Evolutionary conservation across 2,329 filamentous ascomycete genomes (phyloP).

Genomic region (Diaporthe sp.): DNA sequence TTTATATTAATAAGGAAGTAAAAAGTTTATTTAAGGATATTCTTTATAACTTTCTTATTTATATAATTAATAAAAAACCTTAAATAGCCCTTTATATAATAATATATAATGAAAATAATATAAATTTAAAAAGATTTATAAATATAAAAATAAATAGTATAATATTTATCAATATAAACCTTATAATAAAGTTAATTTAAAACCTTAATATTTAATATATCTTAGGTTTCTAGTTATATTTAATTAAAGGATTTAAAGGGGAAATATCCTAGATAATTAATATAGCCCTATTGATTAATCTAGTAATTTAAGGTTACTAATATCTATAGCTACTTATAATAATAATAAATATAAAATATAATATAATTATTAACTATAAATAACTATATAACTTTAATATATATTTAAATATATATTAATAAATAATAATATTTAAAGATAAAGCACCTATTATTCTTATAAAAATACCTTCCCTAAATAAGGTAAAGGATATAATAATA

Average conservation of each 20-base stretch:
- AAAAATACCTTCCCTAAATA: too few relatives aligned
- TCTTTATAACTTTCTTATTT: too few relatives aligned
- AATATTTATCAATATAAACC: too few relatives aligned
- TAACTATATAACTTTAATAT: not conserved
- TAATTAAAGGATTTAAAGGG: not conserved
- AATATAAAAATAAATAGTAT: too few relatives aligned
- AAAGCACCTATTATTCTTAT: not conserved
- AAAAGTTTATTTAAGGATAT: too few relatives aligned
- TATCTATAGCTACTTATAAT: not conserved
- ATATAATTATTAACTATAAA: not conserved
- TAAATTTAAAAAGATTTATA: too few relatives aligned
- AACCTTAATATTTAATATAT: not conserved
- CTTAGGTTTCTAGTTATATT: not conserved
- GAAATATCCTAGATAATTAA: not conserved
- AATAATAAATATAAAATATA: conserved; percentile 12
- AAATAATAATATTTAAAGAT: not conserved
- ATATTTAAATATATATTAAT: not conserved
- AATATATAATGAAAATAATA: too few relatives aligned
- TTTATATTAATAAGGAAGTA: too few relatives aligned
- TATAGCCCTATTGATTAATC: not conserved
- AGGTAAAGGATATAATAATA: too few relatives aligned
- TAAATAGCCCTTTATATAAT: too few relatives aligned
- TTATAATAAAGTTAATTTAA: not conserved
- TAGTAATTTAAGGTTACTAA: not conserved
- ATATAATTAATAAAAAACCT: too few relatives aligned